Base-by-base conservation (phyloP, 1,284 basidiomycete species). In the Pseudozyma sp. region DNA sequence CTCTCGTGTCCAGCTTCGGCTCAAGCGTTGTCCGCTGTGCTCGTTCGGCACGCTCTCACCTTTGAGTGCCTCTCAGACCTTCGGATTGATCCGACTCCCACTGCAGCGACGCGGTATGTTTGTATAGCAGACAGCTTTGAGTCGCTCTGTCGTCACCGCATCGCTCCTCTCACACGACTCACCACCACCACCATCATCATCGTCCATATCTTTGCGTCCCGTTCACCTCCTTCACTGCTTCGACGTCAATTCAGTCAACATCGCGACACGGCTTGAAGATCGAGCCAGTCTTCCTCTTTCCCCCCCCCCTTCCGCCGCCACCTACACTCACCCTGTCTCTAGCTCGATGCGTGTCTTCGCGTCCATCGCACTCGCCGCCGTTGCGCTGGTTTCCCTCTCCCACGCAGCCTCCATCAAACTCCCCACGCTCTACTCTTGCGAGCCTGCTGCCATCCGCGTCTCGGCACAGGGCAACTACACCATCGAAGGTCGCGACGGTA, bases 401-500 rank as follows among this genome's bases (percentile, higher is more conserved):
- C 47, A 19, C 5, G 51, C 51, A 3, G 56, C 59, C 1, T 19
- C 29, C 10, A 39, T 68, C 59, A 51, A 33, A 19, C 16, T 67
- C 4, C 68, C 68, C 7, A 30, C 58, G 29, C 59, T 72, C 43
- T 59, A 63, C 52, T 55, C 66, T 4, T 73, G 70, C 54, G 47
- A 64, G 34, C 65, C 70, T 6, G 70, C 70, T 14, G 14, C 47
- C 8, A 57, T 73, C 33, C 43, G 19, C 13, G 58, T 73, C 17
- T 13, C 24, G 14, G 49, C 70, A 6, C 30, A 19, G 16, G 70
- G 70, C 60, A 73, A 73, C 53, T 68, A 57, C 52, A 73, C 70
- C 16, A 56, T 73, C 47, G 65, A 68, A 40, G 70, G 51, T 1
- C 61, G 66, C 19, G 59, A 73, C 13, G 16, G 8, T 7, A 46